Evolutionary conservation across 2,329 filamentous ascomycete genomes (phyloP).

Genomic region (Aureobasidium sp.): DNA sequence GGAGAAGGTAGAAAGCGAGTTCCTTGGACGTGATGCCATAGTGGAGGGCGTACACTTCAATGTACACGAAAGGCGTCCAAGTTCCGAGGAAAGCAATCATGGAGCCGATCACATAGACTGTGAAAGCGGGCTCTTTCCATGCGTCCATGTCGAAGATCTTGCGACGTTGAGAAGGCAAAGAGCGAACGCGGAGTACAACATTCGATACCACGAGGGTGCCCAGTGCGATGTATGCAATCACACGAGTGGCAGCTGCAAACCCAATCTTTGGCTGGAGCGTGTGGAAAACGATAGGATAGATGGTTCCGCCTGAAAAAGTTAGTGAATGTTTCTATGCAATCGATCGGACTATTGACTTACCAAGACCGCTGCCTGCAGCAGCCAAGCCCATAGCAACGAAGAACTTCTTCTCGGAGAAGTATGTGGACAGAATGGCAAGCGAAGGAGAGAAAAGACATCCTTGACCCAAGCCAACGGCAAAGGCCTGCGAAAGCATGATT

Average conservation of each 20-base stretch:
- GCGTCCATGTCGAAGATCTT: constrained; percentile 5
- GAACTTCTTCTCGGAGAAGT: constrained; percentile 35
- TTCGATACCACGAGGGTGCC: constrained; percentile 28
- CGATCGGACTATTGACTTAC: constrained; percentile 14
- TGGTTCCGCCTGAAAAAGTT: neutral
- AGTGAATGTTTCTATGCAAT: neutral
- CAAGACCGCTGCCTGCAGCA: constrained; percentile 36
- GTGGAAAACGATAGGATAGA: constrained; percentile 33
- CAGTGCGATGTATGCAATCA: constrained; percentile 29
- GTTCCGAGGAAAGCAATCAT: constrained; percentile 12
- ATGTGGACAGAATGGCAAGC: constrained; percentile 36
- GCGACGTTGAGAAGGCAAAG: neutral
- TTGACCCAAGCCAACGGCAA: constrained; percentile 46
- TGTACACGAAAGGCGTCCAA: constrained; percentile 7
- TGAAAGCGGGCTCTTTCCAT: constrained; percentile 11
- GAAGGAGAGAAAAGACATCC: constrained; percentile 37
- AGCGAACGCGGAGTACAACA: constrained; percentile 20
- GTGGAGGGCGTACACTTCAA: neutral
- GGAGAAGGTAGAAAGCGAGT: constrained; percentile 11
- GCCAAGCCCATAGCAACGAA: constrained; percentile 39
- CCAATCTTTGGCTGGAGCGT: constrained; percentile 24
- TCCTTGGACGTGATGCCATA: neutral
- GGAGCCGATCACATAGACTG: constrained; percentile 7
- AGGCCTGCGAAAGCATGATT: constrained; percentile 18
- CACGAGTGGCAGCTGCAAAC: constrained; percentile 26